phyloP scores from a whole-genome alignment of 2,329 filamentous ascomycete species.

The Penicillium brevicompactum region DNA sequence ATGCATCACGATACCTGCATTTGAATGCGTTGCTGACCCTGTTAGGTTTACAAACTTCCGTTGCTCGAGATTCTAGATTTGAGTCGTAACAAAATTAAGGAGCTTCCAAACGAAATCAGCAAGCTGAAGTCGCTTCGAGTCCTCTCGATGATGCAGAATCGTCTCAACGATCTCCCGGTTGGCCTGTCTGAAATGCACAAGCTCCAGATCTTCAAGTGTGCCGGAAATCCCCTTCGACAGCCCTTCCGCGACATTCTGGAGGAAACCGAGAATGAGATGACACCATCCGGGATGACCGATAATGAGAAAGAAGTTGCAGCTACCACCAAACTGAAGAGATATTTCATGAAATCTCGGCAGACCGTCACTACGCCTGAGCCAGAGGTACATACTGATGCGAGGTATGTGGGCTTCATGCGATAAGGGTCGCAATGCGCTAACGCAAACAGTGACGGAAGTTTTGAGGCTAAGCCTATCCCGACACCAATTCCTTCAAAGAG shows the following conservation, averaged over 20 bases:
- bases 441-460: slow-evolving; percentile 64
- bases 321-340: slow-evolving; percentile 62
- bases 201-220: slow-evolving; percentile 83
- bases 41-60: slow-evolving; percentile 78
- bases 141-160: slow-evolving; percentile 82
- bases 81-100: slow-evolving; percentile 79
- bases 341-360: slow-evolving; percentile 51
- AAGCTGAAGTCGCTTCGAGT: slow-evolving; percentile 86
- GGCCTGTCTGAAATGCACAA: slow-evolving; percentile 89
- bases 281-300: slow-evolving; percentile 55
- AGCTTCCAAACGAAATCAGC: slow-evolving; percentile 76
- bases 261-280: slow-evolving; percentile 66
- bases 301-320: slow-evolving; percentile 63
- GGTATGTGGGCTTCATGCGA: slow-evolving; percentile 27
- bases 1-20: slow-evolving; percentile 35
- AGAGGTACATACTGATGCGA: slow-evolving; percentile 51
- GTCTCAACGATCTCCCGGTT: slow-evolving; percentile 78
- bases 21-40: slow-evolving; percentile 17
- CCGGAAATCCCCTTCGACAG: slow-evolving; percentile 82
- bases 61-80: slow-evolving; percentile 92
- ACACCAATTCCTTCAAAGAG: slow-evolving; percentile 60
- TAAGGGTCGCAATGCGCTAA: slow-evolving; percentile 12
- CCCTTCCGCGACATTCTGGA: slow-evolving; percentile 72
- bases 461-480: slow-evolving; percentile 71
- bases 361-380: slow-evolving; percentile 41